A percentile compares a stretch with the other conserved stretches of the same genome.
Evolutionary conservation across 2,329 filamentous ascomycete genomes (phyloP).

Genomic region (Pseudopithomyces chartarum): DNA sequence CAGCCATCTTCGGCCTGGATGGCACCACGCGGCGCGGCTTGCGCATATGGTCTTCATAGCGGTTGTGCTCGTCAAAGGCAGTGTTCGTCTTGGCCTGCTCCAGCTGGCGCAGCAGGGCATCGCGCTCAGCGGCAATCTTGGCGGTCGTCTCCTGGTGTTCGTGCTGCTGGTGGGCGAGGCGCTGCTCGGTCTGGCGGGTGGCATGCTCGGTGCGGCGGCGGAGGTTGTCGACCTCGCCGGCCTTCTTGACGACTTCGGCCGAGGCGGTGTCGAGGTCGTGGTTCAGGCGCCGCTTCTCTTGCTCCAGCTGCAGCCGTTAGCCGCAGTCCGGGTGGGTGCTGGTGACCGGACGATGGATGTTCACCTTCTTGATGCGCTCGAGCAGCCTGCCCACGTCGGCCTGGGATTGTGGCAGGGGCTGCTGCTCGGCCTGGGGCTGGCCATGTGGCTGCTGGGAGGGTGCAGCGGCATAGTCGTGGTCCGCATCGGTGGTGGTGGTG

Average conservation of each 20-base stretch:
- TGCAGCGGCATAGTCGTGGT: background rate
- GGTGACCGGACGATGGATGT: background rate
- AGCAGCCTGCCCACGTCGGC: constrained; percentile 41
- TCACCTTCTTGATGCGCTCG: constrained; percentile 49
- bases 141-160: constrained; percentile 67
- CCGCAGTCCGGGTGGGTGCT: background rate
- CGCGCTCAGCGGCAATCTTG: constrained; percentile 67
- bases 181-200: constrained; percentile 65
- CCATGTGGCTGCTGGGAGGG: constrained; percentile 1
- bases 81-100: constrained; percentile 71
- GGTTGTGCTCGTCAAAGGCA: constrained; percentile 75
- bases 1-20: constrained; percentile 28
- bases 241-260: constrained; percentile 63
- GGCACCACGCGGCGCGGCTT: constrained; percentile 46
- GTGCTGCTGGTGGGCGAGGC: constrained; percentile 66
- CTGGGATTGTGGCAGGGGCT: constrained; percentile 31
- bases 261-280: constrained; percentile 49
- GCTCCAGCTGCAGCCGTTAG: constrained; percentile 47
- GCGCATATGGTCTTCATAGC: constrained; percentile 56
- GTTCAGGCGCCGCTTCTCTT: constrained; percentile 43
- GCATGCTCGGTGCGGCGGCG: constrained; percentile 70
- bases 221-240: constrained; percentile 77
- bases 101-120: constrained; percentile 68
- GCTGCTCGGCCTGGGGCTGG: constrained; percentile 15
- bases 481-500: constrained; percentile 4